Conservation (phyloP, 225 moss, liverwort and hornwort genomes). For the Polytrichum commune region DNA sequence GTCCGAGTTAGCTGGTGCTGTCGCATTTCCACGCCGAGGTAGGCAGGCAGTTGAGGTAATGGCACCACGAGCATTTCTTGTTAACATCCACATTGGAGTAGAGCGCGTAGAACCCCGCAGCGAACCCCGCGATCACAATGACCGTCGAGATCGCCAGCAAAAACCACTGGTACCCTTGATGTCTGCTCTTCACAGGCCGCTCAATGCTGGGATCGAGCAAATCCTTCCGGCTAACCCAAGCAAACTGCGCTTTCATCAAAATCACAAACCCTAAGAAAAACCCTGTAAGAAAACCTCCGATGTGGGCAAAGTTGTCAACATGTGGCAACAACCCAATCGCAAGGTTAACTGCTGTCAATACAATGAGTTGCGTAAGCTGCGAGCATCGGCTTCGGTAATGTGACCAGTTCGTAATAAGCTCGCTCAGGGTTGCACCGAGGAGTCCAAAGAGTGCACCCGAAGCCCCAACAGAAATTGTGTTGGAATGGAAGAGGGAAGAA, state of each 20-base stretch:
- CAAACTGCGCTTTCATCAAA: constrained; percentile 60
- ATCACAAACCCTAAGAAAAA: constrained; percentile 70
- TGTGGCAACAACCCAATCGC: constrained; percentile 81
- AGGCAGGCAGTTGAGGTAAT: constrained; percentile 76
- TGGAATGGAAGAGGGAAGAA: constrained; percentile 57
- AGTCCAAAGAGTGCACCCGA: constrained; percentile 88
- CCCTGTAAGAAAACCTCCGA: constrained; percentile 71
- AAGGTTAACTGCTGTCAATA: constrained; percentile 56
- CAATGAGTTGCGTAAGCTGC: constrained; percentile 50
- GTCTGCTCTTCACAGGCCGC: constrained; percentile 51
- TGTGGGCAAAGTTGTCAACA: constrained; percentile 88
- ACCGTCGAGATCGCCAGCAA: constrained; percentile 47
- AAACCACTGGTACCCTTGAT: constrained; percentile 46
- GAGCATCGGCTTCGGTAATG: constrained; percentile 43
- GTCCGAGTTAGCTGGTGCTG: constrained; percentile 1
- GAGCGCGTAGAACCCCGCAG: constrained; percentile 47
- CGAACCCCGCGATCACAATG: constrained; percentile 44
- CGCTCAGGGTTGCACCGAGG: constrained; percentile 69
- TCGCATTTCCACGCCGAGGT: constrained; percentile 74
- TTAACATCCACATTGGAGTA: constrained; percentile 51
- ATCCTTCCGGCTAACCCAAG: constrained; percentile 54
- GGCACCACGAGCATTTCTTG: constrained; percentile 79
- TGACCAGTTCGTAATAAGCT: constrained; percentile 83
- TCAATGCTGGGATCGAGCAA: constrained; percentile 44
- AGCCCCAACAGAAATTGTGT: constrained; percentile 75